Base-by-base conservation (phyloP, 2,329 filamentous ascomycete genomes). In the Lachnellula subtilissima region DNA sequence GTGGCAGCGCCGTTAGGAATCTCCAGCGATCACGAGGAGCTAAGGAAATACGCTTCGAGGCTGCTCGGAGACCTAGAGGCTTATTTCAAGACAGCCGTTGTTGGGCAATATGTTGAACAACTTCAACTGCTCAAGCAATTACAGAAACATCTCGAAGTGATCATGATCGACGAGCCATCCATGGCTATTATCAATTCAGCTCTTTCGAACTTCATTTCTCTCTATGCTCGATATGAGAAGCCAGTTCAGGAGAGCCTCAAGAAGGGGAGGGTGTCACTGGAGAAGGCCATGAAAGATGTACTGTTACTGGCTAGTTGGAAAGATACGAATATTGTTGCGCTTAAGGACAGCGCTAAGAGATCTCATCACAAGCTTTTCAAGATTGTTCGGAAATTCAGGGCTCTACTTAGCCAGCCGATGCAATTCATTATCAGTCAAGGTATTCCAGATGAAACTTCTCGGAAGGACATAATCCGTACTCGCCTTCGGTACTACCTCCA, bases 251-350 rank as follows among this genome's bases (percentile, higher is more conserved):
- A 90, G 59, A 74, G 78, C 1, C 79, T 97, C 37, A 74, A 75
- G 19, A 83, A 82, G 46, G 88, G 86, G n/a, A 84, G 91, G 54
- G 75, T 78, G 6, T 78, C 81, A 0, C 79, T 97, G n/a, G 93
- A 97, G 70, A 96, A 91, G 72, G 85, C 91, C 55, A 90, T 97
- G 80, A 93, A 88, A 69, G 89, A 97, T 64, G 86, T 97, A n/a
- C 81, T 99, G 15, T 84, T 96, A 52, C 77, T 99, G 65, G 91
- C 92, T 7, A 97, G 91, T 71, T 99, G 95, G 95, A 97, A 96
- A 71, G 94, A 99, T 65, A 96, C 90, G 22, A 99, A 97, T 67
- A 95, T 99, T 59, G 87, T 87, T 48, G 89, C 91, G 1, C 76
- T 99, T 15, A 84, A 87, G 62, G 91, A 97, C 68, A 97, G 93